A percentile compares a stretch with the other conserved stretches of the same genome.
These are phyloP conservation scores for Populus ilicifolia DNA, from an alignment of 345 rosid species.

Conservation along the genomic window DNA sequence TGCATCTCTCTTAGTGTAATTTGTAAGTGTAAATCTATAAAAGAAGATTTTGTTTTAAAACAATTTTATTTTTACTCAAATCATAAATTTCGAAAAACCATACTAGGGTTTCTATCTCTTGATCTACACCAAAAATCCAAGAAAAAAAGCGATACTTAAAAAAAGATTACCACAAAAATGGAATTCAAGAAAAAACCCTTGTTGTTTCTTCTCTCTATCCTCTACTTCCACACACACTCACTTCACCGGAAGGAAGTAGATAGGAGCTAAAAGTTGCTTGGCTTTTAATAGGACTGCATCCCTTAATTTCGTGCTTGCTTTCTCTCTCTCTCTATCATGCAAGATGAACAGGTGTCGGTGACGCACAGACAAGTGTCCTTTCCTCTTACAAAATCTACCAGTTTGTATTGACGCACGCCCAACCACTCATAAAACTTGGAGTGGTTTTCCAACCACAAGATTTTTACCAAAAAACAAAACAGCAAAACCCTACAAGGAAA, in stretches of 20 bases:
- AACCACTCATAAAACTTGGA: neutral
- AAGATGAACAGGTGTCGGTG: slow-evolving; percentile 52
- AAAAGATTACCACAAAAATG: neutral
- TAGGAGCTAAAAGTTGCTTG: neutral
- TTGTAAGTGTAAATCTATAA: too few relatives aligned
- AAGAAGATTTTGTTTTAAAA: too few relatives aligned
- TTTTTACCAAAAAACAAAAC: neutral
- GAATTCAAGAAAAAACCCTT: neutral
- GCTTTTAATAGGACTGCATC: neutral
- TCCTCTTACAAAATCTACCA: slow-evolving; percentile 24
- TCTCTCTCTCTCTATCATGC: slow-evolving; percentile 39
- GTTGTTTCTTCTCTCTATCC: neutral
- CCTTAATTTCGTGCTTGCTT: neutral
- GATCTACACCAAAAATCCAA: neutral
- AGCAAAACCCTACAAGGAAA: neutral
- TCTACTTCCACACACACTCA: neutral
- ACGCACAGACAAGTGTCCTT: slow-evolving; percentile 22
- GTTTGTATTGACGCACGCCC: neutral
- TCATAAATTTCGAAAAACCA: too few relatives aligned
- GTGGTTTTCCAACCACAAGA: neutral
- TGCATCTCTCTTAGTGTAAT: too few relatives aligned
- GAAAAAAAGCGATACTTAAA: neutral
- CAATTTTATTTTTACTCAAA: too few relatives aligned
- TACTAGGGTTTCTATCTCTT: slow-evolving; percentile 23
- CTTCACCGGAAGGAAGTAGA: neutral